Base-by-base conservation (phyloP, 1,284 basidiomycete genomes). In the Xerocomus nothofagi region DNA sequence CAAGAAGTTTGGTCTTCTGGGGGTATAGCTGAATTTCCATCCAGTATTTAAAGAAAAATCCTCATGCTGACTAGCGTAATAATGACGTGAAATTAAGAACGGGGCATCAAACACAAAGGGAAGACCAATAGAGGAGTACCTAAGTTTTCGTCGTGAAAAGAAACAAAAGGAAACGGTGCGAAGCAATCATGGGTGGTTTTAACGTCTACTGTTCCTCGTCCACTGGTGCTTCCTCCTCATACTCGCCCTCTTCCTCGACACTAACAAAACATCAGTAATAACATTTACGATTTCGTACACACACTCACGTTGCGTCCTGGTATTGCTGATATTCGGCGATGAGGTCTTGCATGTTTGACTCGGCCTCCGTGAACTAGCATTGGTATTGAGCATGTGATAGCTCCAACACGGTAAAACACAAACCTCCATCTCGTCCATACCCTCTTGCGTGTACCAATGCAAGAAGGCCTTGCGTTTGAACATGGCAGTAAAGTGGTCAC, bases 381-480 rank as follows among this genome's bases (percentile, higher is more conserved):
- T 52, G 45, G 56, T 17, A 54, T 49, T 68, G 46, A 44, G 47
- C 14, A 49, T 61, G 49, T 4, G n/a, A 24, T 14, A 32, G 40
- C 21, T 4, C 14, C 20, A 43, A 37, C 30, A 47, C 11, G 24
- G 7, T 9, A 30, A 42, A 17, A 49, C 21, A 70, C 74, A 54
- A 57, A 84, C 86, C 79, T 93, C 93, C 88, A 98, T 93, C 82
- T 98, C 95, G 74, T 97, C 94, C 95, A 97, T 97, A 73, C 95
- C 94, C 79, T 96, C 93, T 69, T 94, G 92, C 39, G 93, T 97
- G 77, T 97, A 96, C 91, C 94, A 98, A 75, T 98, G 94, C 82
- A 98, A 86, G 88, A 98, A 98, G 37, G 95, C 95, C 79, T 97
- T 97, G 71, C 95, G 82, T 80, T 94, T 90, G 86, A 97, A 98